Base-by-base conservation (phyloP, 2,329 filamentous ascomycete genomes). In the Metarhizium rileyi region DNA sequence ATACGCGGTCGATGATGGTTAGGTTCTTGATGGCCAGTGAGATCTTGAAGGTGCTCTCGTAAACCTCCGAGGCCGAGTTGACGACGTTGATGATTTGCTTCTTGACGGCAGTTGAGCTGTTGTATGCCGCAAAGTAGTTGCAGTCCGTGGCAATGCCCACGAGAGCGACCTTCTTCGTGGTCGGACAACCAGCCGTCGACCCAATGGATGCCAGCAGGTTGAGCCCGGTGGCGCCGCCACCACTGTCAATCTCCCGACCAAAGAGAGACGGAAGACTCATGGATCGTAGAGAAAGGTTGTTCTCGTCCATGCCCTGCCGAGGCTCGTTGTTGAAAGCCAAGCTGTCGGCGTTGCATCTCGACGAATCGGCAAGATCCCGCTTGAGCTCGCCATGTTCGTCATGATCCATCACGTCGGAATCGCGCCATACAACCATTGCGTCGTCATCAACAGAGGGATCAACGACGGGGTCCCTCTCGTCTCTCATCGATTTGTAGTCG, bases 111-210 rank as follows among this genome's bases (percentile, higher is more conserved):
- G 79, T 72, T 46, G 79, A 73, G 22, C 75, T 77, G 53, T 83
- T 78, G 64, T 96, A 94, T 3, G 75, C 74, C 2, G 72, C 73
- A 36, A 84, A 89, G 63, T 97, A 97, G 8, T 81, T 87, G 72
- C 93, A 98, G 66, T 98, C 93, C 0, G 90, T 93, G 8, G 90
- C 93, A 35, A 97, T 82, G 26, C 93, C 93, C 23, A 98, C 81
- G 38, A 97, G 75, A 1, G 93, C 93, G 18, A 98, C 89, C 66
- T 87, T 94, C 57, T 90, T 82, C n/a, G 89, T 91, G 1, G 77
- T 83, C 5, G 91, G 91, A 63, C 93, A 98, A 47, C 93, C 93
- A n/a, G 70, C 64, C 0, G 86, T 86, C 52, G 80, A 84, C 44
- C 93, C 93, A 62, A 98, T 95, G 25, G 81, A 88, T 30, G 72